phyloP scores from a whole-genome alignment of 176 grass and related monocot genomes.

The Bonia amplexicaulis region DNA sequence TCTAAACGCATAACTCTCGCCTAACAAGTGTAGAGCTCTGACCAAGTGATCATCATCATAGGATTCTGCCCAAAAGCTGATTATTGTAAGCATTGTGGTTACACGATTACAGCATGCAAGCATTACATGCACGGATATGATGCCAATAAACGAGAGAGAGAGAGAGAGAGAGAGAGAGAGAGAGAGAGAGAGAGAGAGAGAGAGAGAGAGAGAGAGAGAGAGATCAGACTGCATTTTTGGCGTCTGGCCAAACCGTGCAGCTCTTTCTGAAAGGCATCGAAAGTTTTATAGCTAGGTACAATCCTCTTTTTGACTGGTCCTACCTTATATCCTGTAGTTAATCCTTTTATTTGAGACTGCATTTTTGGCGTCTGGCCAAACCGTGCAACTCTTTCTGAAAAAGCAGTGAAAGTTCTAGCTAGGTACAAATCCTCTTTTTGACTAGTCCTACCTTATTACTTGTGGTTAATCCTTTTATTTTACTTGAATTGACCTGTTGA shows the following conservation, averaged over 20 bases:
- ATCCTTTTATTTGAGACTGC: background rate
- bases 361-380: slow-evolving; percentile 24
- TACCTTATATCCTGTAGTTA: no score
- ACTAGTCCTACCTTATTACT: background rate
- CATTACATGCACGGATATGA: slow-evolving; percentile 13
- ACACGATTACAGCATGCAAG: background rate
- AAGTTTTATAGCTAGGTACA: no score
- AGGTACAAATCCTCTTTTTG: slow-evolving; percentile 30
- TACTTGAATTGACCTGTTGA: slow-evolving; percentile 16
- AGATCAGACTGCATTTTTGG: no score
- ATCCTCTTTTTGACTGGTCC: no score
- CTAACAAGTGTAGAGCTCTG: slow-evolving; percentile 26
- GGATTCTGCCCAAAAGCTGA: slow-evolving; percentile 35
- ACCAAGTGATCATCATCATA: slow-evolving; percentile 1
- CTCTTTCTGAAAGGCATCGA: no score
- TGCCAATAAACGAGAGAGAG: background rate
- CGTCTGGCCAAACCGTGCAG: no score
- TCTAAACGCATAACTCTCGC: background rate
- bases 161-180: background rate
- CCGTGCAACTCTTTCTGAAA: slow-evolving; percentile 16
- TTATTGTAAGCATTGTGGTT: slow-evolving; percentile 27
- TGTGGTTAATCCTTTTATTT: slow-evolving; percentile 8
- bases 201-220: no score
- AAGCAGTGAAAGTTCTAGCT: slow-evolving; percentile 4
- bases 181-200: background rate